phyloP scores from a whole-genome alignment of 345 rosid genomes.

The Gossypium ekmanianum region DNA sequence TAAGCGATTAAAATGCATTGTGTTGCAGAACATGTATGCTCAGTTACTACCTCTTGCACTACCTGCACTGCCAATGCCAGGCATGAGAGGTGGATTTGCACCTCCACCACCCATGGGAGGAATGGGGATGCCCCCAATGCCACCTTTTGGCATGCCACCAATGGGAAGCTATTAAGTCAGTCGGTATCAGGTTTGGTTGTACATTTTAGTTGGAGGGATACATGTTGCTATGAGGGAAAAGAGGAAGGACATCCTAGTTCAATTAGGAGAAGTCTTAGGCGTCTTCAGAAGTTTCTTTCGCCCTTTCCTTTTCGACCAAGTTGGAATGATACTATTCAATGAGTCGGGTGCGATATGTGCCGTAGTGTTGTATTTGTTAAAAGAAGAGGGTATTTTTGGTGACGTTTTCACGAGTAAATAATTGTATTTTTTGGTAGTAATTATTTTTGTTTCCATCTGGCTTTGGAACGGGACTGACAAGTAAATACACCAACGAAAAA shows the following conservation, averaged over 20 bases:
- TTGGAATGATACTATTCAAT: too few species aligned
- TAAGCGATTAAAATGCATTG: too few species aligned
- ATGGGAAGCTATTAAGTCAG: conserved; percentile 23
- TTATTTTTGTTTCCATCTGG: too few species aligned
- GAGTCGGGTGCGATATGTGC: too few species aligned
- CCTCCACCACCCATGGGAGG: conserved; percentile 50
- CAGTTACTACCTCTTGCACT: conserved; percentile 66
- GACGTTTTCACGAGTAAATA: too few species aligned
- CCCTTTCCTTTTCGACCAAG: background rate
- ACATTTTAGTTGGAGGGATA: too few species aligned
- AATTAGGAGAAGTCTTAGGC: conserved; percentile 14
- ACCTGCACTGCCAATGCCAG: conserved; percentile 70
- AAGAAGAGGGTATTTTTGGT: too few species aligned
- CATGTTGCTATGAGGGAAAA: background rate
- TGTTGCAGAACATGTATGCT: conserved; percentile 64
- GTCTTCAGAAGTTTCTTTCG: conserved; percentile 8
- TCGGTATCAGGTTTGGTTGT: too few species aligned
- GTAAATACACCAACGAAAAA: too few species aligned
- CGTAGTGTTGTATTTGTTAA: too few species aligned
- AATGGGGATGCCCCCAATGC: conserved; percentile 73
- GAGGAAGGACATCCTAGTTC: conserved; percentile 14
- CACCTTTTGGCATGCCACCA: conserved; percentile 66
- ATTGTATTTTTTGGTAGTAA: too few species aligned
- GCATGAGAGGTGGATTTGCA: conserved; percentile 43
- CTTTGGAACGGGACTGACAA: too few species aligned